Evolutionary conservation across 306 rosid genomes (phyloP).

Genomic region (Oemleria cerasiformis): DNA sequence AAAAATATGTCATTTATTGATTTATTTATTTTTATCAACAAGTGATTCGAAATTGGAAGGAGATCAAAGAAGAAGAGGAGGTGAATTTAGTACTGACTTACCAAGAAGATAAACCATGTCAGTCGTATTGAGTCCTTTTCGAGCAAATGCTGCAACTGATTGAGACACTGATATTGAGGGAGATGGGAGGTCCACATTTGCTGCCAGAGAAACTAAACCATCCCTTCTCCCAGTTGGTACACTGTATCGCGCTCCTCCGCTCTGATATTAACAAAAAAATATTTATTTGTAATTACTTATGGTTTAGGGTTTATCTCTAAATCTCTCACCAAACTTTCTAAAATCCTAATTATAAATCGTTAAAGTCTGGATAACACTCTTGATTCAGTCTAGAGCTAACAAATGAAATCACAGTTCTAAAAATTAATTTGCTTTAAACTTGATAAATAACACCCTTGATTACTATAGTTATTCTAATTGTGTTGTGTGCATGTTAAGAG

Average conservation of each 20-base stretch:
- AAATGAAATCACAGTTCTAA: too few relatives aligned
- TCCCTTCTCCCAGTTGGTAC: constrained; percentile 42
- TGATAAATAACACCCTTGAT: too few relatives aligned
- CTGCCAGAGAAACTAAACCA: constrained; percentile 25
- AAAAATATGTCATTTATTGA: background rate
- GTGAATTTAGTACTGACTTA: background rate
- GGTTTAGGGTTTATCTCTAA: too few relatives aligned
- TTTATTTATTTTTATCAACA: background rate
- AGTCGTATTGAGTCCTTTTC: constrained; percentile 8
- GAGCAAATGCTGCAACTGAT: constrained; percentile 28
- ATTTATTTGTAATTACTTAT: background rate
- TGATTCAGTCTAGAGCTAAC: too few relatives aligned
- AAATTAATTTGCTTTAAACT: too few relatives aligned
- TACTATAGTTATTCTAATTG: too few relatives aligned
- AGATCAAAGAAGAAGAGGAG: background rate
- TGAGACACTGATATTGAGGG: constrained; percentile 31
- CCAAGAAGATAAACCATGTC: constrained; percentile 50
- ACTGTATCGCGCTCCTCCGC: constrained; percentile 17
- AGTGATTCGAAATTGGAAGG: background rate
- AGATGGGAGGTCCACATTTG: constrained; percentile 31
- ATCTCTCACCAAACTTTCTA: too few relatives aligned
- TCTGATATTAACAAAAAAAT: constrained; percentile 8
- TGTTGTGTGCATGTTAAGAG: too few relatives aligned
- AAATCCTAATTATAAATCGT: too few relatives aligned
- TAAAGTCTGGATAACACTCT: too few relatives aligned